Evolutionary conservation across 106 monocot genomes (phyloP), one percentile per base, ranked within the genome.

Genomic region (Dioscorea dumetorum): DNA sequence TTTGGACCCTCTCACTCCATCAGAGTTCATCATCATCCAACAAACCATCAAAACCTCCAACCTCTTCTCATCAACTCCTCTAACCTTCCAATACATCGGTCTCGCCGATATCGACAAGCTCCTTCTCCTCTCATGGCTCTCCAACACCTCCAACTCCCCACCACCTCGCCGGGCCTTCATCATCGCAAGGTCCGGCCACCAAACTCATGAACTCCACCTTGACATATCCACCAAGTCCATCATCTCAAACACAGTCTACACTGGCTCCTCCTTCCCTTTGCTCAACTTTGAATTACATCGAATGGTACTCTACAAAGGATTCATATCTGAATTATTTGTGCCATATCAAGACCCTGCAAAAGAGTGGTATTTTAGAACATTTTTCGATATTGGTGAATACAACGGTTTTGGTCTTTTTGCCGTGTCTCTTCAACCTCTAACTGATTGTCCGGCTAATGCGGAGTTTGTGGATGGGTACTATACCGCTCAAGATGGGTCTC

Each of bases 321-420:
- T 76, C n/a, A 64, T 86, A 4, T 89, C 89, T 4, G 93, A 93
- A 56, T 57, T 89, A 2, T 89, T 93, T 66, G 81, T 89, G 4
- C 93, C 93, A 0, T 93, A 93, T 79, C 89, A 89, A 89, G 86
- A 93, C 50, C 85, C 93, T 1, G 57, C 53, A 0, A 86, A 89
- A 54, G 93, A 84, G 19, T 93, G 93, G 89, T 93, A 89, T 83
- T 86, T 74, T 68, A 78, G 58, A 58, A 81, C 86, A 0, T 86
- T 61, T 73, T 72, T 93, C 12, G 93, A 93, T 50, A 81, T 49
- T 18, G 93, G 89, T 4, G 89, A 93, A 63, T 93, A 58, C n/a
- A n/a, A n/a, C 31, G 93, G 88, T 0, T 70, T 93, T 15, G 93
- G 93, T 4, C 60, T 77, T 0, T 77, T 17, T 4, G 76, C 89